Conservation (phyloP, 768 basidiomycete species). For the Pilatotrama ljubarskyi region DNA sequence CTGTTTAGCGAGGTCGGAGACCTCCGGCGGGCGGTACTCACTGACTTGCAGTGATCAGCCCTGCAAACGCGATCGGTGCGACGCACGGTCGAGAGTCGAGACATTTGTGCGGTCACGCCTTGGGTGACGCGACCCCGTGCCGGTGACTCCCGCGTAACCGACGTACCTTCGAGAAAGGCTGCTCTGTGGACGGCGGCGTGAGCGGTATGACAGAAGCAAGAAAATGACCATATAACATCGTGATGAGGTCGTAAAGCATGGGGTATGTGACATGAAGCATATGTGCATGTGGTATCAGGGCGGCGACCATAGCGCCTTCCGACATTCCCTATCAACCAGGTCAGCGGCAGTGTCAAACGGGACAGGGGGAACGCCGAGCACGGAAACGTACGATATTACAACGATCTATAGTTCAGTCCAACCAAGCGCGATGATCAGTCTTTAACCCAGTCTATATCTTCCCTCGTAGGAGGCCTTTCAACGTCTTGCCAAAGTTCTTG, state of each 20-base stretch:
- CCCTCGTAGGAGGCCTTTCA: conserved; percentile 24
- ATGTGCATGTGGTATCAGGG: conserved; percentile 16
- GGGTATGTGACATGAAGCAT: conserved; percentile 18
- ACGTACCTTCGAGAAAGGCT: neutral
- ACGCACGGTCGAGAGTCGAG: neutral
- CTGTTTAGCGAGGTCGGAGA: too few relatives aligned
- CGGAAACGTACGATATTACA: neutral
- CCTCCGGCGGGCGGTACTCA: too few relatives aligned
- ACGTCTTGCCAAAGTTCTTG: conserved; percentile 28
- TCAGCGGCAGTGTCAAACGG: neutral
- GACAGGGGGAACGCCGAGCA: neutral
- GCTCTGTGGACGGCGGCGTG: neutral
- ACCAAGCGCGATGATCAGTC: neutral
- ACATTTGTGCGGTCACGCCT: neutral
- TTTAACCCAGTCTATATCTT: neutral
- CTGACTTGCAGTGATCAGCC: too few relatives aligned
- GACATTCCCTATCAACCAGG: neutral
- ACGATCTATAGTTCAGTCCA: neutral
- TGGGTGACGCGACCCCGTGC: neutral
- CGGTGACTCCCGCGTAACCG: neutral
- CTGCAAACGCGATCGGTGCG: neutral
- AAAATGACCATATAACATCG: neutral
- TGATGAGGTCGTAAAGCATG: conserved; percentile 10
- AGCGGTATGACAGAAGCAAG: neutral
- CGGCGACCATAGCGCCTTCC: neutral